Evolutionary conservation across 2,329 filamentous ascomycete species (phyloP).

Genomic region (Bretziella fagacearum): DNA sequence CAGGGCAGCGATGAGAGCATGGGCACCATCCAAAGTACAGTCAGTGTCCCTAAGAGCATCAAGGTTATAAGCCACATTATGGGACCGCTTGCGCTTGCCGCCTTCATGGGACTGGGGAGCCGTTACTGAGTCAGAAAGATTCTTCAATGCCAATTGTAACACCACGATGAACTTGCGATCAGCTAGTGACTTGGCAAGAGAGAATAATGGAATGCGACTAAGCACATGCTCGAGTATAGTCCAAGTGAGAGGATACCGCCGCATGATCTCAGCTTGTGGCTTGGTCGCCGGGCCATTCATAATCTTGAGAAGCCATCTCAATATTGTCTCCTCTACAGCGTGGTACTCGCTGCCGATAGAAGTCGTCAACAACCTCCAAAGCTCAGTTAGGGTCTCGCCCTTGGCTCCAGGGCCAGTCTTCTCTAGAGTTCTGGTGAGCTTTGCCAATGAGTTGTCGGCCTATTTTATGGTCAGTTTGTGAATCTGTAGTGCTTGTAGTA

Average conservation of each 20-base stretch:
- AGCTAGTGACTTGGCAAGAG: constrained; percentile 52
- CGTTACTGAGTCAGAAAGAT: constrained; percentile 27
- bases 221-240: constrained; percentile 44
- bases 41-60: constrained; percentile 23
- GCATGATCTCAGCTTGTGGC: constrained; percentile 32
- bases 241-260: constrained; percentile 43
- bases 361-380: constrained; percentile 33
- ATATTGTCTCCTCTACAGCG: constrained; percentile 38
- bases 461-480: not conserved
- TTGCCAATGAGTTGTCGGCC: constrained; percentile 26
- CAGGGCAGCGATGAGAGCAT: constrained; percentile 32
- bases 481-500: not conserved
- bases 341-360: constrained; percentile 28
- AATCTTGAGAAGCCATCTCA: constrained; percentile 47
- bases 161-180: constrained; percentile 51
- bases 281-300: constrained; percentile 31
- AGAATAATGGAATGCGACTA: constrained; percentile 48
- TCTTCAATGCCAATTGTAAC: constrained; percentile 47
- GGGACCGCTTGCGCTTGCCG: constrained; percentile 30
- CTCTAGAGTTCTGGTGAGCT: constrained; percentile 37
- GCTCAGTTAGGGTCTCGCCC: constrained; percentile 30
- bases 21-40: constrained; percentile 30
- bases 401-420: constrained; percentile 29
- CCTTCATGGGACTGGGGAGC: constrained; percentile 18
- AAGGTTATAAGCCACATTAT: constrained; percentile 7